Evolutionary conservation across 2,329 filamentous ascomycete genomes (phyloP), one percentile per base, ranked within the genome.

Genomic region (Sodiomyces alkalinus): DNA sequence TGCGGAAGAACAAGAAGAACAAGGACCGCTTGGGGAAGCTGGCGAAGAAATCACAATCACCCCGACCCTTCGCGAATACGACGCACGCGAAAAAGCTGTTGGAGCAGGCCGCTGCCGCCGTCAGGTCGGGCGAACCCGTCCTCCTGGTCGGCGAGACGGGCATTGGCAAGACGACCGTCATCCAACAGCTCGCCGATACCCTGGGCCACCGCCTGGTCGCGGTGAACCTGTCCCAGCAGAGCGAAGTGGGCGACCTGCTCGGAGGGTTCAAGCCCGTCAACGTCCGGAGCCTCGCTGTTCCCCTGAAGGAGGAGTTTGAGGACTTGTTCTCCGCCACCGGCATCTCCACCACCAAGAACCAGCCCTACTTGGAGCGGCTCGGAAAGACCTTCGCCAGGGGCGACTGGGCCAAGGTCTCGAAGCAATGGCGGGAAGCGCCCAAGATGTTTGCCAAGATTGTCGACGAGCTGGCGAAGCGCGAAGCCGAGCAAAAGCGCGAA

Each of bases 141-240:
- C 58, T 99, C 12, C 70, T 99, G 17, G 90, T 99, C n/a, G 90
- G 90, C 46, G 90, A 99, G 57, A 99, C 90, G 6, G 90, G 90
- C 59, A 94, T 93, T 28, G 90, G 90, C 43, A 99, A 99, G 55
- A 99, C 90, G 1, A 93, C 90, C 0, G 80, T 90, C 16, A 77
- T 98, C 10, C 90, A 99, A 49, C 85, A 94, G 46, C 62, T 99
- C 31, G 85, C 90, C 0, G 75, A 80, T 33, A 68, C 78, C 4
- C 64, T 94, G 17, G 82, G 86, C 2, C 80, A 85, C 46, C 92
- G 82, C 42, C 67, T 99, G 9, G 80, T 85, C 0, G 82, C 86
- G 3, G 85, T 98, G 46, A 99, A 99, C 46, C 53, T 99, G 47
- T 98, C 90, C 0, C 92, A 98, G 48, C 92, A 99, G 49, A 96